A percentile compares a stretch with the other conserved stretches of the same genome.
Conservation (phyloP, 2,329 filamentous ascomycete genomes). For the Alternaria panax region DNA sequence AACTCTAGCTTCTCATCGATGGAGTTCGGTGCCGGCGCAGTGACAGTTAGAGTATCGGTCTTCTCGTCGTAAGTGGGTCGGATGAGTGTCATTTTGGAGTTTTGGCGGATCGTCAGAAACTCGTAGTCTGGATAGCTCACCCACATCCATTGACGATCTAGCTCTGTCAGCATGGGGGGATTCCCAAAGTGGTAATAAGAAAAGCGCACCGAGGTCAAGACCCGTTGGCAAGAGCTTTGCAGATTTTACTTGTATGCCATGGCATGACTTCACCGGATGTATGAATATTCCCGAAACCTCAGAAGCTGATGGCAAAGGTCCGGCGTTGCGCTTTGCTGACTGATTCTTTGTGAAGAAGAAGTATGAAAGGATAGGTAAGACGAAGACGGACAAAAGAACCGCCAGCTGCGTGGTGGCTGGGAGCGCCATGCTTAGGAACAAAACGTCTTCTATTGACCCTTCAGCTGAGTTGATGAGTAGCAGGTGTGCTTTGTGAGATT, state of each 20-base stretch:
- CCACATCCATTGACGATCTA: constrained; percentile 72
- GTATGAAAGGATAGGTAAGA: constrained; percentile 44
- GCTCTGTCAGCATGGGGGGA: neutral
- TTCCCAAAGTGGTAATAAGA: neutral
- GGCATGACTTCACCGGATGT: constrained; percentile 73
- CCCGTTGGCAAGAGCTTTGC: constrained; percentile 63
- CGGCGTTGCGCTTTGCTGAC: constrained; percentile 22
- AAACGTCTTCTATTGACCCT: neutral
- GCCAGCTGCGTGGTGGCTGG: constrained; percentile 32
- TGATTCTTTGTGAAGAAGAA: constrained; percentile 29
- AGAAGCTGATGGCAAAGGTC: constrained; percentile 48
- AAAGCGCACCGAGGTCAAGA: constrained; percentile 57
- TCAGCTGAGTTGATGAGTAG: neutral
- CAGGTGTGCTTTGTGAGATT: neutral
- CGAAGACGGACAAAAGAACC: constrained; percentile 35
- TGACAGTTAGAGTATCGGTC: constrained; percentile 58
- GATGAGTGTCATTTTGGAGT: constrained; percentile 69
- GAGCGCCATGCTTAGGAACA: constrained; percentile 22
- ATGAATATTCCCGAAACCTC: constrained; percentile 61
- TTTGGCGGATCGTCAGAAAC: constrained; percentile 69
- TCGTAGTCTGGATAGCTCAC: constrained; percentile 60
- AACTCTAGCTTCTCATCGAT: constrained; percentile 49
- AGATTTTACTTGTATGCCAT: constrained; percentile 63
- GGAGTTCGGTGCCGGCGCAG: constrained; percentile 52
- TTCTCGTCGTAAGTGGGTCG: constrained; percentile 59